Percentiles rank a stretch among this genome's conserved stretches.
Conservation (phyloP, 176 grass and related monocot species). For the Oropetium thomaeum region DNA sequence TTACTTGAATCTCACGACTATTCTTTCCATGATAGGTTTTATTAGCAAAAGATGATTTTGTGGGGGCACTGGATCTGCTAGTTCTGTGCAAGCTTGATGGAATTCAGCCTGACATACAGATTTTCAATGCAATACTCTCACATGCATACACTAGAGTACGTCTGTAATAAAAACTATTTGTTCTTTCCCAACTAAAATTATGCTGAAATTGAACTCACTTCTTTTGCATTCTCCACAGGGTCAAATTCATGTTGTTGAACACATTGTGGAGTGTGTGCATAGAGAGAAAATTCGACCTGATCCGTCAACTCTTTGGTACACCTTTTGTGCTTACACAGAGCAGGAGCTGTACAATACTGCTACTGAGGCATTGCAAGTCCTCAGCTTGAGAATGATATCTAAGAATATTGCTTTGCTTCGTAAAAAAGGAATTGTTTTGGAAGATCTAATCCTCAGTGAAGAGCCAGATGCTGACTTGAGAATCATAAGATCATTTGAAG, state of each 20-base stretch:
- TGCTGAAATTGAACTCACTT: conserved; percentile 21
- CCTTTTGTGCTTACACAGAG: conserved; percentile 63
- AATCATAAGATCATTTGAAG: conserved; percentile 53
- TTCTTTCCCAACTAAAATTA: conserved; percentile 8
- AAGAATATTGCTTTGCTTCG: conserved; percentile 39
- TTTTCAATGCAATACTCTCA: conserved; percentile 75
- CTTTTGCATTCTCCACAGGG: conserved; percentile 48
- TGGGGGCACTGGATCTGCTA: conserved; percentile 58
- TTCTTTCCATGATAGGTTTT: conserved; percentile 58
- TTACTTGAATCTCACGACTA: conserved; percentile 18
- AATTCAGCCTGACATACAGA: conserved; percentile 45
- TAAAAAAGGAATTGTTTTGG: conserved; percentile 48
- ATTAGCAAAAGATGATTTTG: conserved; percentile 66
- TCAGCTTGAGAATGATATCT: conserved; percentile 79
- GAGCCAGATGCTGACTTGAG: conserved; percentile 59
- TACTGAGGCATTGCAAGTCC: conserved; percentile 69
- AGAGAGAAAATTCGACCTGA: conserved; percentile 62
- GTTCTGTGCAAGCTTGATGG: conserved; percentile 42
- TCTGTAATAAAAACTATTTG: background rate
- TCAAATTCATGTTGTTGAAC: conserved; percentile 71
- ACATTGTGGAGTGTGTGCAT: conserved; percentile 56
- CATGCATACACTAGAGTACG: conserved; percentile 57
- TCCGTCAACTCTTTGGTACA: conserved; percentile 54
- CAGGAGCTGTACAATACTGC: conserved; percentile 56
- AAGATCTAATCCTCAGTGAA: conserved; percentile 76